A percentile compares a stretch with the other conserved stretches of the same genome.
These are phyloP conservation scores for Ophioceras dolichostomum DNA, from an alignment of 2,329 filamentous ascomycete genomes.

Conservation along the genomic window DNA sequence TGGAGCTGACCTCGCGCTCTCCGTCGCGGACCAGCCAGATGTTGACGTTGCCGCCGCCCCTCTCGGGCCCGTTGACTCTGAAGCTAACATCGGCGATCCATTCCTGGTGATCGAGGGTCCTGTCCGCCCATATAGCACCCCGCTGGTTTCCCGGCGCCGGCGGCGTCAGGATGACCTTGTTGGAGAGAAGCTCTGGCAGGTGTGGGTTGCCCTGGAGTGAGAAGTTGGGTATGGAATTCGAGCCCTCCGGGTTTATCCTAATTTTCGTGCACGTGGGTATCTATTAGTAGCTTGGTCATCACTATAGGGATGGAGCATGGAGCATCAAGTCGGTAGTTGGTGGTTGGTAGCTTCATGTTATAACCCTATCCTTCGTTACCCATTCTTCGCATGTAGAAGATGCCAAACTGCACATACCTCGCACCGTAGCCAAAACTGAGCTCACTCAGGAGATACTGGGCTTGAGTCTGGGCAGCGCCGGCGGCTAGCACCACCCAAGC, in stretches of 20 bases:
- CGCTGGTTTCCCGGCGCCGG: conserved; percentile 75
- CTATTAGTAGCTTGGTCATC: too few relatives aligned
- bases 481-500: conserved; percentile 10
- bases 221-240: conserved; percentile 41
- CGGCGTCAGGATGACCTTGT: conserved; percentile 86
- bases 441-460: conserved; percentile 57
- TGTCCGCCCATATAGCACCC: conserved; percentile 70
- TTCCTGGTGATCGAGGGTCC: conserved; percentile 45
- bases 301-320: neutral
- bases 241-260: conserved; percentile 53
- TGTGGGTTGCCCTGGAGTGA: conserved; percentile 39
- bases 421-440: conserved; percentile 66
- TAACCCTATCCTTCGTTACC: too few relatives aligned
- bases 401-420: conserved; percentile 36
- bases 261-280: too few relatives aligned
- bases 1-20: conserved; percentile 48
- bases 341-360: too few relatives aligned
- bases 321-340: neutral
- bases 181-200: conserved; percentile 59
- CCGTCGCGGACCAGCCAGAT: conserved; percentile 78
- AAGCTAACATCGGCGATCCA: conserved; percentile 85
- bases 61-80: conserved; percentile 72
- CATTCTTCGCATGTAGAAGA: too few relatives aligned
- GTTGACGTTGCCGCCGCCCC: conserved; percentile 80
- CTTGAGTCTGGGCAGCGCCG: conserved; percentile 38